phyloP scores from a whole-genome alignment of 2,329 filamentous ascomycete species.

The Ambrosiella beaveri region DNA sequence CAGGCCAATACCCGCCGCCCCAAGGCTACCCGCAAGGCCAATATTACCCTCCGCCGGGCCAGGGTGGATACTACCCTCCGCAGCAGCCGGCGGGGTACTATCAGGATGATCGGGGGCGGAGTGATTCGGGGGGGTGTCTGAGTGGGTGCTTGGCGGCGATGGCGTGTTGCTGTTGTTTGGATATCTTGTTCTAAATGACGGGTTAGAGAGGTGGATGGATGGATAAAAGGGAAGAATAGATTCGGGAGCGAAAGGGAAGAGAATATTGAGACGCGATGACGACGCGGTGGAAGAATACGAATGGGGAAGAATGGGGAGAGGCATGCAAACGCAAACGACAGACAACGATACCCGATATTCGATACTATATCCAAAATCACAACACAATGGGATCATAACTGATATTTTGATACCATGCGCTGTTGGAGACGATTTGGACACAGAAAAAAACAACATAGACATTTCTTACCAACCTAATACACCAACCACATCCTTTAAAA shows the following conservation, averaged over 20 bases:
- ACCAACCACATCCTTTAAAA: too few species aligned
- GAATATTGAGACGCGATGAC: background rate
- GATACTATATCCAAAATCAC: too few species aligned
- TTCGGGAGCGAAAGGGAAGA: background rate
- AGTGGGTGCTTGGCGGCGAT: slow-evolving; percentile 32
- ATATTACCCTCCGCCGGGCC: slow-evolving; percentile 22
- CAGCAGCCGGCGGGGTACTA: slow-evolving; percentile 23
- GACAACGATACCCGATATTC: too few species aligned
- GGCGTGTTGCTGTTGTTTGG: slow-evolving; percentile 42
- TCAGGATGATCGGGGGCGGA: slow-evolving; percentile 18
- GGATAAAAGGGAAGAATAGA: background rate
- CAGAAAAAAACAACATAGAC: too few species aligned
- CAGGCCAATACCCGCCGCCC: slow-evolving; percentile 18
- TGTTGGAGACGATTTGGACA: too few species aligned
- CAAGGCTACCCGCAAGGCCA: slow-evolving; percentile 18
- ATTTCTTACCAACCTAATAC: too few species aligned
- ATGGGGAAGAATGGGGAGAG: too few species aligned
- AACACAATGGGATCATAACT: too few species aligned
- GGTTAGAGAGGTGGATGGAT: background rate
- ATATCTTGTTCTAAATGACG: slow-evolving; percentile 32
- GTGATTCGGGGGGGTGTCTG: slow-evolving; percentile 21
- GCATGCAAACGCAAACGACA: too few species aligned
- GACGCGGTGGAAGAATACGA: background rate
- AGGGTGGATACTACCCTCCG: slow-evolving; percentile 23
- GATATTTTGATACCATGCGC: too few species aligned